A percentile compares a stretch with the other conserved stretches of the same genome.
Conservation (phyloP, 257 asterid species). For the Ehretia macrophylla region DNA sequence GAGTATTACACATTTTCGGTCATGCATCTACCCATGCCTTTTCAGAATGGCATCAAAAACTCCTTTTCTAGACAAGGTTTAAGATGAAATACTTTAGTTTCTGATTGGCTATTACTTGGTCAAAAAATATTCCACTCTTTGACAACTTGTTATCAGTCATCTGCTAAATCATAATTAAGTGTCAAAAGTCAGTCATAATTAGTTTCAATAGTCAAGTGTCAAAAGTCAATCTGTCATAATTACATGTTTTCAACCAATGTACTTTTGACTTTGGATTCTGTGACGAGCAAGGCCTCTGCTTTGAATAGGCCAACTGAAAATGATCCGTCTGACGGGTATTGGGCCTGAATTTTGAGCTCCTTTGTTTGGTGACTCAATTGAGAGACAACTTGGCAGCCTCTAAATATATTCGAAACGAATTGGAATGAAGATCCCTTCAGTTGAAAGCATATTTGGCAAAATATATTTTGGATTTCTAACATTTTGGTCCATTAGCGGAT, state of each 20-base stretch:
- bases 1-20: not conserved
- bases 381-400: too few relatives aligned
- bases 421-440: too few relatives aligned
- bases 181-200: too few relatives aligned
- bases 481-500: not conserved
- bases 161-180: not conserved
- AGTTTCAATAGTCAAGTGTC: not conserved
- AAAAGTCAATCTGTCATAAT: not conserved
- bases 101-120: not conserved
- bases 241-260: not conserved
- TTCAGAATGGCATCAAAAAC: not conserved
- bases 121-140: not conserved
- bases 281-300: not conserved
- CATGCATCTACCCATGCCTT: not conserved
- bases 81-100: too few relatives aligned
- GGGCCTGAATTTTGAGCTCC: not conserved
- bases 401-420: too few relatives aligned
- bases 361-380: not conserved
- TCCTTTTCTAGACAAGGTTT: not conserved
- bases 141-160: not conserved
- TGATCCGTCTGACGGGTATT: not conserved
- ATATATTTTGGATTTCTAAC: not conserved
- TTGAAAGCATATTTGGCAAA: not conserved
- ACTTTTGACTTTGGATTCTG: not conserved
- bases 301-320: not conserved